A percentile compares a stretch with the other conserved stretches of the same genome.
These are phyloP conservation scores for Russula lepida DNA, from an alignment of 768 basidiomycete species.

Conservation along the genomic window DNA sequence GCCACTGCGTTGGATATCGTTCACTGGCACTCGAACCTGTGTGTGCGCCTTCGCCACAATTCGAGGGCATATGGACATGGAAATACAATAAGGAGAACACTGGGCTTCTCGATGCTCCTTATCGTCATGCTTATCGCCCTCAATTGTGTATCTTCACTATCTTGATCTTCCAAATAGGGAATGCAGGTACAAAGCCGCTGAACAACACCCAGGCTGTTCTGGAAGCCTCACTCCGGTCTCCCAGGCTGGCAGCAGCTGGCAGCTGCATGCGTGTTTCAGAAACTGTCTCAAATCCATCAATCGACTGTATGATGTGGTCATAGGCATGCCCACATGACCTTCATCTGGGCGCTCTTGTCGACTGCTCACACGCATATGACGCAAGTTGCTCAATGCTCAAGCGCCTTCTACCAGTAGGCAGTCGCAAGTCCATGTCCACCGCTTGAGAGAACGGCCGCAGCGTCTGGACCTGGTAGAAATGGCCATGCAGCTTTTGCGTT, in stretches of 20 bases:
- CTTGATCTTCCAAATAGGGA: not conserved
- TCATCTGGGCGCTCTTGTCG: not conserved
- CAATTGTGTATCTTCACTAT: not conserved
- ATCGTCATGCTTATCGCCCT: constrained; percentile 1
- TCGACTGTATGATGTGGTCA: not conserved
- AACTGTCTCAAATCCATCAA: not conserved
- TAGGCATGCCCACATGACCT: not conserved
- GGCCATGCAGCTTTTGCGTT: too few relatives aligned
- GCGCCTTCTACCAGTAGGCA: not conserved
- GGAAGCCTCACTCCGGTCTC: not conserved
- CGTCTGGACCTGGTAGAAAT: too few relatives aligned
- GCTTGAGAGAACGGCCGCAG: too few relatives aligned
- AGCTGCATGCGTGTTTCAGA: not conserved
- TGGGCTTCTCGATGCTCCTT: not conserved
- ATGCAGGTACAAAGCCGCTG: not conserved
- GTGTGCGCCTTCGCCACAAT: not conserved
- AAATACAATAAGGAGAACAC: not conserved
- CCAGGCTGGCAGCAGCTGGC: not conserved
- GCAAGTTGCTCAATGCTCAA: not conserved
- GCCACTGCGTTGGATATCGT: too few relatives aligned
- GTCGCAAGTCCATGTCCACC: not conserved
- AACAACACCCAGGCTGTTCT: not conserved
- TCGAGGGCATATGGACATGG: not conserved
- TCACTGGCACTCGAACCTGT: not conserved
- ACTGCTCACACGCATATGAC: not conserved